Conservation (phyloP, 1,139 yeast species). For the Pichia cactophila region DNA sequence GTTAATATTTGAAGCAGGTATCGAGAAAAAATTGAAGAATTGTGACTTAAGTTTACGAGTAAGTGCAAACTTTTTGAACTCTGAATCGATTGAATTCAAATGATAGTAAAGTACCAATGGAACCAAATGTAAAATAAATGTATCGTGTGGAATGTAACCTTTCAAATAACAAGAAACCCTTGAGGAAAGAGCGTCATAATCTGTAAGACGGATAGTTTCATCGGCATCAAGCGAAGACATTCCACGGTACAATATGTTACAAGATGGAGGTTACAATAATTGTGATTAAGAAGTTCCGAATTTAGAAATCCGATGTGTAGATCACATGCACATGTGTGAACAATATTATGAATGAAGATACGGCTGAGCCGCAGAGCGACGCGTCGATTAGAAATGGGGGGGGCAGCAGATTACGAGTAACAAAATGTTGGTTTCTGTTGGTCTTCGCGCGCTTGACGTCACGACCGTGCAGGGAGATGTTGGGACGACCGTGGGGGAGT, state of each 20-base stretch:
- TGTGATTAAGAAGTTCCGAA: background rate
- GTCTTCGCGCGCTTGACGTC: background rate
- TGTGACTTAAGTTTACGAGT: slow-evolving; percentile 36
- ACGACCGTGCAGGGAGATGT: background rate
- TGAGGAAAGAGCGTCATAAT: slow-evolving; percentile 77
- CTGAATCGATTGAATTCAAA: slow-evolving; percentile 21
- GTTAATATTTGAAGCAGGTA: background rate
- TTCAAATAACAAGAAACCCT: slow-evolving; percentile 32
- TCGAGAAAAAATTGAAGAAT: slow-evolving; percentile 25
- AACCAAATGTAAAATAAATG: slow-evolving; percentile 38
- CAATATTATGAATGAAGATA: no score
- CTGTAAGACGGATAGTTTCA: slow-evolving; percentile 61
- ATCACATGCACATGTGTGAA: no score
- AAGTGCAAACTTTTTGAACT: slow-evolving; percentile 25
- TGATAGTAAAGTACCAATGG: slow-evolving; percentile 29
- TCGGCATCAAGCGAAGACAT: slow-evolving; percentile 27
- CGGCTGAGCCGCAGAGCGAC: background rate
- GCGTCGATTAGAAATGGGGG: background rate
- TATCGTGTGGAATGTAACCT: slow-evolving; percentile 49
- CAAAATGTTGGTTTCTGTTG: background rate
- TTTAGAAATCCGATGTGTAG: no score
- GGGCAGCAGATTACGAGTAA: no score
- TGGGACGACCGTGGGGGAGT: background rate
- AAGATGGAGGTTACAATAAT: background rate
- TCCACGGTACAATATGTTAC: no score